Base-by-base conservation (phyloP, 2,329 filamentous ascomycete genomes). In the Microdochium bolleyi region DNA sequence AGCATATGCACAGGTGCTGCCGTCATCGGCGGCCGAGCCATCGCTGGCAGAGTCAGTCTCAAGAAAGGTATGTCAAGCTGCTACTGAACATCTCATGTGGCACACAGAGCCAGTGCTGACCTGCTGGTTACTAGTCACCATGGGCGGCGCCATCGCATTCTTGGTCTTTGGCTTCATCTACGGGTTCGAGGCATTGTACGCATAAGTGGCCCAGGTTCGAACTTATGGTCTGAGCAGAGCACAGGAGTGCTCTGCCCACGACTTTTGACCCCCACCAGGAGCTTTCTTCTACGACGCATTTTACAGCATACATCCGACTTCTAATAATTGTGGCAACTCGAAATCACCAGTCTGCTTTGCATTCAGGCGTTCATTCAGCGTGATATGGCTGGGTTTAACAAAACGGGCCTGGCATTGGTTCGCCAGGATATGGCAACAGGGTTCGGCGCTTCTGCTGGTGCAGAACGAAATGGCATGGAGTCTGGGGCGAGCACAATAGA, bases 11-110 rank as follows among this genome's bases (percentile, higher is more conserved):
- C 94, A 7, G 87, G 88, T 49, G 85, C 90, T 22, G 94, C 94
- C 44, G 94, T 99, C 38, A 79, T 99, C 55, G 94, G 94, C 46
- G 94, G 94, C 11, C 81, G 90, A 62, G 92, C 94, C 51, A 89
- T 99, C 68, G 94, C 94, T 44, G 94, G 94, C 30, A 87, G 81
- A 67, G 94, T 99, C 59, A 97, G 92, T 74, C 83, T 99, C 74
- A 88, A 90, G 80, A 88, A 95, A 76, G 90, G 92, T 96, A 82
- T 79, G 90, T 87, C 46, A 24, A 10, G 22, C 3, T 56, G 49
- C 32, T 30, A 11, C 19, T 38, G 11, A 3, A 38, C 41, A 21
- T 46, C 14, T 5, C 19, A 21, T 21, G 41, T 11, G 16, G 13
- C 7, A 22, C 8, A 7, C n/a, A 41, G 41, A 7, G 21, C 9